These are phyloP conservation scores for Rosa chinensis DNA, from an alignment of 306 rosid genomes.

Conservation along the genomic window DNA sequence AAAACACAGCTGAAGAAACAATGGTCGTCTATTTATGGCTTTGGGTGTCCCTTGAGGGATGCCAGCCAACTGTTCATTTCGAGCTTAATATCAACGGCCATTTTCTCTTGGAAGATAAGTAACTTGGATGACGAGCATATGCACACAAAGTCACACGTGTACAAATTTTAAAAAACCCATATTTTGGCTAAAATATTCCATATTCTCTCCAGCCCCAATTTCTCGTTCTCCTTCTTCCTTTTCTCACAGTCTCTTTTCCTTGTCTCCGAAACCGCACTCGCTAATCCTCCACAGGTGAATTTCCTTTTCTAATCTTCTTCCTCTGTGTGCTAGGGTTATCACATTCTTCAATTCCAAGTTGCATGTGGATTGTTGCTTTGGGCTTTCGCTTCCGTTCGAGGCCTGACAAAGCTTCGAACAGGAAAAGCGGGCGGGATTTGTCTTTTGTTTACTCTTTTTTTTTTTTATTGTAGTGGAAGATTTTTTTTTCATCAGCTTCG, in stretches of 20 bases:
- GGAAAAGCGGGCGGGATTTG: slow-evolving; percentile 10
- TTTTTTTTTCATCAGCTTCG: neutral
- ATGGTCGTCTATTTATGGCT: too few relatives aligned
- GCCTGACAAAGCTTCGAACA: slow-evolving; percentile 30
- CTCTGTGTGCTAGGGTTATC: slow-evolving; percentile 17
- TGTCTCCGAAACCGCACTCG: slow-evolving; percentile 20
- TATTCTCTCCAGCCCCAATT: neutral
- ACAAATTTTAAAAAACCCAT: slow-evolving; percentile 8
- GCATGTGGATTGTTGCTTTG: neutral
- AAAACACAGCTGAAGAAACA: too few relatives aligned
- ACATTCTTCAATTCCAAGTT: neutral
- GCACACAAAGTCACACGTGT: neutral
- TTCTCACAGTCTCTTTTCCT: slow-evolving; percentile 10
- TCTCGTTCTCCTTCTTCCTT: slow-evolving; percentile 15
- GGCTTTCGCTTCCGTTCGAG: slow-evolving; percentile 26
- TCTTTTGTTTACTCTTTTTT: neutral
- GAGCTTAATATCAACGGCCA: too few relatives aligned
- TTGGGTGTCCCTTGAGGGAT: too few relatives aligned
- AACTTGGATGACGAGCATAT: too few relatives aligned
- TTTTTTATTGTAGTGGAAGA: neutral
- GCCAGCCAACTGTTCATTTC: too few relatives aligned
- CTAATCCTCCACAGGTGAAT: slow-evolving; percentile 28
- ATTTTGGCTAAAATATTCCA: neutral
- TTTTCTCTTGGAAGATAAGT: too few relatives aligned
- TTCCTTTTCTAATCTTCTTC: slow-evolving; percentile 2